Conservation (phyloP, 495 filamentous ascomycete species). For the Letharia columbiana region DNA sequence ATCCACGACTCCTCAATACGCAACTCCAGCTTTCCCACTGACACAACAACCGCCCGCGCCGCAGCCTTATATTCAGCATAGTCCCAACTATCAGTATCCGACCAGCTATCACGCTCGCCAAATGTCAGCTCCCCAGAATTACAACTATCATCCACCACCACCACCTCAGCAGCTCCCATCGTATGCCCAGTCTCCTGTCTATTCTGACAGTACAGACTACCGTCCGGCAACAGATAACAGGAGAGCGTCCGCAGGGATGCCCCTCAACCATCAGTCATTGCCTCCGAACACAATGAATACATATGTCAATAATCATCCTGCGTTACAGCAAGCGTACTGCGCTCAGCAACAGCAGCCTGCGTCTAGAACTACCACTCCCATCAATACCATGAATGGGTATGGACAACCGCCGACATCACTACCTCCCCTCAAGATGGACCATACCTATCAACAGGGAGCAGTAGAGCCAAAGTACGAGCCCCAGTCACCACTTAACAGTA, state of each 20-base stretch:
- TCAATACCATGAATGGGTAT: slow-evolving; percentile 13
- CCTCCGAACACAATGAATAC: slow-evolving; percentile 15
- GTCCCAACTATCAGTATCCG: slow-evolving; percentile 17
- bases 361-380: slow-evolving; percentile 18
- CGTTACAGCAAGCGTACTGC: slow-evolving; percentile 17
- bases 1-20: slow-evolving; percentile 19
- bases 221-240: slow-evolving; percentile 9
- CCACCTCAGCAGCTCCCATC: slow-evolving; percentile 17
- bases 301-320: slow-evolving; percentile 19
- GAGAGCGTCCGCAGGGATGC: slow-evolving; percentile 11
- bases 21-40: slow-evolving; percentile 21
- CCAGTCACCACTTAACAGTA: slow-evolving; percentile 11
- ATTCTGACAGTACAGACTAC: slow-evolving; percentile 14
- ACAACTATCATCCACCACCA: slow-evolving; percentile 19
- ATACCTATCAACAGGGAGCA: slow-evolving; percentile 7
- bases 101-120: slow-evolving; percentile 20
- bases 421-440: slow-evolving; percentile 17
- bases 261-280: slow-evolving; percentile 10
- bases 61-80: slow-evolving; percentile 20
- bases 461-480: slow-evolving; percentile 18
- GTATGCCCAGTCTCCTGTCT: slow-evolving; percentile 17
- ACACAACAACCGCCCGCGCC: slow-evolving; percentile 15
- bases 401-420: slow-evolving; percentile 8
- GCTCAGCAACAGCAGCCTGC: slow-evolving; percentile 15
- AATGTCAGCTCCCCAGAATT: slow-evolving; percentile 20